These are phyloP conservation scores for Coffea canephora DNA, from an alignment of 257 asterid genomes.

Conservation along the genomic window DNA sequence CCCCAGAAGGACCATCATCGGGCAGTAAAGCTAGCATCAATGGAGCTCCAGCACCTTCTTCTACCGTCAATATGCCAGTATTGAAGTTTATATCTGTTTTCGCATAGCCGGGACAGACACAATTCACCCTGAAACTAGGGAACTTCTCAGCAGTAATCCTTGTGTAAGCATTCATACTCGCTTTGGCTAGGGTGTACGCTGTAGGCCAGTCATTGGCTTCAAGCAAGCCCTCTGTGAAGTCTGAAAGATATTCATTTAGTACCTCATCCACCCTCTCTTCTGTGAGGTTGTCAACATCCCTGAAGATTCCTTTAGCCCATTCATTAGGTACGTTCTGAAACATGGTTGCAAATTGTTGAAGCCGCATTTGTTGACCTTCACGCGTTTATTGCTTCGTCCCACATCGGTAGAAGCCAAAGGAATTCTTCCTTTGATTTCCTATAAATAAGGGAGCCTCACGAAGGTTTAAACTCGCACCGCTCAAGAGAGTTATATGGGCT, in stretches of 20 bases:
- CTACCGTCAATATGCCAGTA: constrained; percentile 41
- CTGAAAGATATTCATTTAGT: constrained; percentile 38
- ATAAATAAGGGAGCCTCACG: no score
- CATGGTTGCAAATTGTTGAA: not conserved
- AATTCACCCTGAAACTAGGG: constrained; percentile 35
- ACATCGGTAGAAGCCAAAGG: no score
- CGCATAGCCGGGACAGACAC: constrained; percentile 60
- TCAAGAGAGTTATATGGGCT: no score
- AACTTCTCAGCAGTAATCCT: constrained; percentile 41
- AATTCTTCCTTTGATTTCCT: no score
- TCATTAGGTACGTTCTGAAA: constrained; percentile 41
- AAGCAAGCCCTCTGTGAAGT: constrained; percentile 38
- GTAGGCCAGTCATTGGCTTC: constrained; percentile 56
- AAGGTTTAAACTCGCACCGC: no score
- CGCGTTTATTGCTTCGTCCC: no score
- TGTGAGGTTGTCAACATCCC: constrained; percentile 38
- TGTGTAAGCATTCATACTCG: constrained; percentile 53
- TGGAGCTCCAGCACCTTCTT: constrained; percentile 52
- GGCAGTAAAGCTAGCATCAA: constrained; percentile 57
- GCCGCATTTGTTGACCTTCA: no score
- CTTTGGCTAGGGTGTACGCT: constrained; percentile 57
- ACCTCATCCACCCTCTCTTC: constrained; percentile 52
- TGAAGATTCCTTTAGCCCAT: constrained; percentile 48
- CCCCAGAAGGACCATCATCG: constrained; percentile 54
- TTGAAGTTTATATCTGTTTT: constrained; percentile 43